Conservation (phyloP, 2,329 filamentous ascomycete species). For the Diaporthe sp. region DNA sequence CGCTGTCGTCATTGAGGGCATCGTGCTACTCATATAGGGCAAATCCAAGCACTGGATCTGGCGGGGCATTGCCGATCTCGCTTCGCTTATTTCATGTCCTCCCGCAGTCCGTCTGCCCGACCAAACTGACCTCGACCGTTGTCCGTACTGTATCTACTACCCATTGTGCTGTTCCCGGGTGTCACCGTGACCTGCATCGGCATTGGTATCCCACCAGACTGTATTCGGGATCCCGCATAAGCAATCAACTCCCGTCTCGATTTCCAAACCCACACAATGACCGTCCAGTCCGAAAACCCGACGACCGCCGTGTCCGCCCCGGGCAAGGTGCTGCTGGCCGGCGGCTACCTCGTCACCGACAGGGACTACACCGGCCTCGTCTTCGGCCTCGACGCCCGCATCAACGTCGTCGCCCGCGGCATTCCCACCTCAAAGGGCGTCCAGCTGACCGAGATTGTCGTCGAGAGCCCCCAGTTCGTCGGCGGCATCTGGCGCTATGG, state of each 20-base stretch:
- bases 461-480: conserved; percentile 91
- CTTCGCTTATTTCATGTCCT: conserved; percentile 14
- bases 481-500: conserved; percentile 91
- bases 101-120: background rate
- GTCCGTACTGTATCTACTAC: background rate
- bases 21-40: conserved; percentile 19
- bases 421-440: conserved; percentile 74
- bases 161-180: background rate
- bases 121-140: background rate
- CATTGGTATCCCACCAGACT: background rate
- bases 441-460: conserved; percentile 79
- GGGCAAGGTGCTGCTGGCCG: conserved; percentile 94
- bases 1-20: conserved; percentile 36
- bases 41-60: background rate
- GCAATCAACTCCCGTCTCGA: background rate
- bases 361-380: conserved; percentile 84
- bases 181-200: background rate
- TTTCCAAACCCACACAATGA: conserved; percentile 10
- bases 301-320: conserved; percentile 84
- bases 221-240: background rate
- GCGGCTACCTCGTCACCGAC: conserved; percentile 95
- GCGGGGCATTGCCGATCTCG: conserved; percentile 18
- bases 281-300: conserved; percentile 45
- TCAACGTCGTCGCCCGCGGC: conserved; percentile 73
- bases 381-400: conserved; percentile 76